Percentiles rank a stretch among this genome's conserved stretches.
Evolutionary conservation across 2,329 filamentous ascomycete species (phyloP).

Genomic region (Talaromyces pinophilus): DNA sequence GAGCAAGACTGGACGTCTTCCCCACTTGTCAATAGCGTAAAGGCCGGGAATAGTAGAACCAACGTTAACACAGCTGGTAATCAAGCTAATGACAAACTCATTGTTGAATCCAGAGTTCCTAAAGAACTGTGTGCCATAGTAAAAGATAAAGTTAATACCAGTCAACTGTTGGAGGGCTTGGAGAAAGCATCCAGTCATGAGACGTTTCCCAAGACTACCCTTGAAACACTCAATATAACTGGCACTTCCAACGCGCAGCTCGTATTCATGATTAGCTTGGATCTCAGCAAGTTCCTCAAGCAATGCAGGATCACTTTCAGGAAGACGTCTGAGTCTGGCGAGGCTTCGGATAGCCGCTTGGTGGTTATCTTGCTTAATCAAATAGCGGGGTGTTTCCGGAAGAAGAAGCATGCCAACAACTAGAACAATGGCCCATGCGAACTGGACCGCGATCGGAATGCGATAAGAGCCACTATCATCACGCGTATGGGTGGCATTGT

Average conservation of each 20-base stretch:
- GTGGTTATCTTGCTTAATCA: slow-evolving; percentile 64
- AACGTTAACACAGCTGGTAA: slow-evolving; percentile 53
- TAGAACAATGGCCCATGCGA: slow-evolving; percentile 72
- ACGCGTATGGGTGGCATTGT: slow-evolving; percentile 65
- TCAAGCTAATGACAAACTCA: slow-evolving; percentile 50
- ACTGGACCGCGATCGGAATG: slow-evolving; percentile 74
- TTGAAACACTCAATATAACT: slow-evolving; percentile 41
- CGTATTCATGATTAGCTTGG: slow-evolving; percentile 68
- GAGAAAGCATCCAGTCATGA: slow-evolving; percentile 43
- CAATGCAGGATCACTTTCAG: slow-evolving; percentile 62
- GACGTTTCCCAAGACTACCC: slow-evolving; percentile 39
- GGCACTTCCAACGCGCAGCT: slow-evolving; percentile 54
- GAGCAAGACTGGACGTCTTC: slow-evolving; percentile 51
- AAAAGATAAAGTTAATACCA: slow-evolving; percentile 49
- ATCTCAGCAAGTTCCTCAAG: slow-evolving; percentile 44
- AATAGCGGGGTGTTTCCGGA: slow-evolving; percentile 74
- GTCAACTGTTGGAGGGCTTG: slow-evolving; percentile 46
- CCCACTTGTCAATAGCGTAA: slow-evolving; percentile 52
- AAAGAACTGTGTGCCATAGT: slow-evolving; percentile 46
- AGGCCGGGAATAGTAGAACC: slow-evolving; percentile 43
- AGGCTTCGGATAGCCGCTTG: slow-evolving; percentile 66
- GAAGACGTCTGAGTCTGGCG: slow-evolving; percentile 61
- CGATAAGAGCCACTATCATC: slow-evolving; percentile 66
- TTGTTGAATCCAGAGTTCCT: slow-evolving; percentile 43
- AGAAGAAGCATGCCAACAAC: slow-evolving; percentile 68